Evolutionary conservation across 345 rosid genomes (phyloP), one percentile per base, ranked within the genome.

Genomic region (Gossypioides kirkii): DNA sequence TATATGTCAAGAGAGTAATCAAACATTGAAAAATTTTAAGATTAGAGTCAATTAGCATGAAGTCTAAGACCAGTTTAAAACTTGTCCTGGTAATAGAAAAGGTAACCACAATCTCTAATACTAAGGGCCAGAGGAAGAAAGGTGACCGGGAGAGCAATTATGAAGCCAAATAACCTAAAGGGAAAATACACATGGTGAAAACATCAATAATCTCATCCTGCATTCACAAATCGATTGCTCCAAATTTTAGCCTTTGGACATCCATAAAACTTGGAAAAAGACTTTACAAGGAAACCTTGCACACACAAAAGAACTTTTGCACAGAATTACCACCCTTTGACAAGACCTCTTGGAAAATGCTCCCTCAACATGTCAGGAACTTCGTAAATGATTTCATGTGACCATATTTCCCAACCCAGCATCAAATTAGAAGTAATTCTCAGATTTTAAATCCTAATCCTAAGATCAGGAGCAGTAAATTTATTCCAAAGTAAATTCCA

Each of bases 1-100:
- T 58, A 67, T 54, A 59, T n/a, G 54, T 18, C 10, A 36, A 74
- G n/a, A 78, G 75, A 75, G 43, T 61, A 52, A 55, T 53, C 62
- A 54, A 55, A 50, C 28, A 72, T 49, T 11, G 20, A 1, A 47
- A 52, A 61, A 13, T 2, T 32, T 69, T 26, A 74, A 43, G 32
- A 22, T 63, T 32, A 17, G 60, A 62, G 28, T 75, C 36, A 42
- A 11, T 12, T 25, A 36, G 20, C 9, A 17, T 16, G 26, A 52
- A 8, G 42, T 12, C 42, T n/a, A 61, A 47, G 58, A 61, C 18
- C 46, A 25, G 9, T 61, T 20, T 28, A 18, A 43, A 18, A 54
- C 18, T 26, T 41, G 8, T 42, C 16, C 53, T 4, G 43, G 23
- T 47, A 22, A 13, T 2, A 43, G 11, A 63, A 0, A 23, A 46